A percentile compares a stretch with the other conserved stretches of the same genome.
Conservation (phyloP, 169 alveolate genomes). For the Plasmodium falciparum region DNA sequence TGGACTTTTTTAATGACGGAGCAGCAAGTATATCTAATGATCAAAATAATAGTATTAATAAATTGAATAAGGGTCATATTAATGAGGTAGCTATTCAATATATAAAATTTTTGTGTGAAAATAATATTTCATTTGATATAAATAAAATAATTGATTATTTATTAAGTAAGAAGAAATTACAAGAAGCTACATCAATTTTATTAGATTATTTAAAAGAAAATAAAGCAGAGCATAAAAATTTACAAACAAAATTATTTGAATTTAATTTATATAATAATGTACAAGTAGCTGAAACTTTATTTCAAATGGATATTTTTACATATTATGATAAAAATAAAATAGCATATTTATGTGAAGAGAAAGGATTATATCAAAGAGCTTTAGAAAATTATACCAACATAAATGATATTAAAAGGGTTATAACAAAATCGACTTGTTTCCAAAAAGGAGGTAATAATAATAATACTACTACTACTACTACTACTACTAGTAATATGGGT, state of each 20-base stretch:
- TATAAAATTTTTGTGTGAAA: slow-evolving; percentile 66
- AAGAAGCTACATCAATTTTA: slow-evolving; percentile 97
- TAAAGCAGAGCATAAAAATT: slow-evolving; percentile 97
- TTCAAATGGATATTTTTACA: slow-evolving; percentile 90
- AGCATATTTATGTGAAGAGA: slow-evolving; percentile 98
- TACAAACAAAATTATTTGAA: slow-evolving; percentile 98
- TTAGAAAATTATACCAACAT: slow-evolving; percentile 95
- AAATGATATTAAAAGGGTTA: slow-evolving; percentile 95
- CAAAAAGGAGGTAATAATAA: slow-evolving; percentile 74
- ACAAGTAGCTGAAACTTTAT: slow-evolving; percentile 72
- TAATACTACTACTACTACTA: not conserved
- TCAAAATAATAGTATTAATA: slow-evolving; percentile 13
- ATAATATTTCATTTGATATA: slow-evolving; percentile 68
- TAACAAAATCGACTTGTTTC: slow-evolving; percentile 90
- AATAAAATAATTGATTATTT: slow-evolving; percentile 52
- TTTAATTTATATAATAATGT: slow-evolving; percentile 94
- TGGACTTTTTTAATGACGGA: slow-evolving; percentile 70
- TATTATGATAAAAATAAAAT: slow-evolving; percentile 97
- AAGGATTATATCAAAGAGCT: slow-evolving; percentile 97
- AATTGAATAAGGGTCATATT: slow-evolving; percentile 15
- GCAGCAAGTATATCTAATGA: slow-evolving; percentile 2
- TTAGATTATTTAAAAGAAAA: slow-evolving; percentile 97
- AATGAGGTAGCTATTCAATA: slow-evolving; percentile 53
- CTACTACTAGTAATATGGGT: not conserved
- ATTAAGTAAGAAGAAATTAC: slow-evolving; percentile 88